Base-by-base conservation (phyloP, 495 filamentous ascomycete genomes). In the Hypoxylon fragiforme region DNA sequence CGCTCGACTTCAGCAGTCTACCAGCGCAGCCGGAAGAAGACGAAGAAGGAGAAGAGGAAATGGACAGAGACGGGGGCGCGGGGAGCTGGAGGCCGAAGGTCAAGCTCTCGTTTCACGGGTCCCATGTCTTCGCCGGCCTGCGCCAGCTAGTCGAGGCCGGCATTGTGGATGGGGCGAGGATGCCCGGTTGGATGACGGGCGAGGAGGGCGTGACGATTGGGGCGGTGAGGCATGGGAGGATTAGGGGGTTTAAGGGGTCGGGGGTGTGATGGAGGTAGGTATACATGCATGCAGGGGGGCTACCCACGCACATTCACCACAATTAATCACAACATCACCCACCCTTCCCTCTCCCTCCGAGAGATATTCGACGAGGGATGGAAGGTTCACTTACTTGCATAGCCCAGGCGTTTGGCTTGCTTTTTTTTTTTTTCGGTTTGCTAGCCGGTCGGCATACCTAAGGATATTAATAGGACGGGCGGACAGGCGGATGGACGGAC, bases 111-210 rank as follows among this genome's bases (percentile, higher is more conserved):
- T 88, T 96, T 48, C 76, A 85, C 19, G 91, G 91, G 0, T 61
- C 75, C 0, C 89, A 96, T 64, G 82, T 96, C n/a, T 92, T 95
- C 66, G 81, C 84, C 1, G 91, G 91, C 0, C 75, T 95, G 20
- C 76, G 89, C 39, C 80, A 85, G 62, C 76, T 95, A 20, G 84
- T 91, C 0, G 91, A 94, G 64, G 58, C 74, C 8, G 90, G 89
- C 0, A 75, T 89, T 11, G 68, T 94, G 9, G 82, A 92, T 60
- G 87, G 87, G 0, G 79, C 82, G 67, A 78, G 73, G 16, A 92
- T 95, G 84, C 90, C 90, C 0, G 87, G 89, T 0, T 96, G 91
- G 91, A 86, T 95, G 85, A 92, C 89, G 1, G 91, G 91, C 1
- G 89, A 95, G 62, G 90, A 88, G 15, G 87, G 83, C 0, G 83